Percentiles rank a stretch among this genome's conserved stretches.
phyloP scores from a whole-genome alignment of 1,139 yeast species.

The Pichia sp. region DNA sequence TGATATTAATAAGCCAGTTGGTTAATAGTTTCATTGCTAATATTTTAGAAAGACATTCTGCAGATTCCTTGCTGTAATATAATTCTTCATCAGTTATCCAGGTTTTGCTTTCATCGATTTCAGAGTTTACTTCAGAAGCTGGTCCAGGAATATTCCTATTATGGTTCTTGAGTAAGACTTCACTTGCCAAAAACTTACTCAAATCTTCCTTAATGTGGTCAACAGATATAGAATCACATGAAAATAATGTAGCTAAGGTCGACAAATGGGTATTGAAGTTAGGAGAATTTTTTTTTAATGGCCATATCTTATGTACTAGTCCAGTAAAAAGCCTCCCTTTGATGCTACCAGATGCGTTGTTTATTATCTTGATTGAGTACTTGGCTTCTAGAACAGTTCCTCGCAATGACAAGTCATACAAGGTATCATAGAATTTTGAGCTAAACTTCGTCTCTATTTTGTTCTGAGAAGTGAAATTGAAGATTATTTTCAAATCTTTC shows the following conservation, averaged over 20 bases:
- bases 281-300: conserved; percentile 40
- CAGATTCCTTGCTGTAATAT: conserved; percentile 29
- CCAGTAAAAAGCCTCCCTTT: conserved; percentile 27
- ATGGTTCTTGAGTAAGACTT: conserved; percentile 51
- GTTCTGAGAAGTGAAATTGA: conserved; percentile 46
- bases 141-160: conserved; percentile 26
- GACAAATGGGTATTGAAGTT: conserved; percentile 55
- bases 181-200: conserved; percentile 56
- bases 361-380: conserved; percentile 59
- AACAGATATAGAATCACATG: conserved; percentile 47
- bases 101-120: background rate
- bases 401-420: conserved; percentile 37
- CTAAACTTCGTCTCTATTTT: conserved; percentile 32
- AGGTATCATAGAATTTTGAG: conserved; percentile 20
- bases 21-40: conserved; percentile 57
- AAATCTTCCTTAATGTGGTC: conserved; percentile 48
- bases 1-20: conserved; percentile 44
- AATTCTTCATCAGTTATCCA: conserved; percentile 53
- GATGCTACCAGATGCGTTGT: conserved; percentile 17
- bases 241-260: conserved; percentile 56
- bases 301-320: conserved; percentile 45
- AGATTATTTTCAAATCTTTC: conserved; percentile 52
- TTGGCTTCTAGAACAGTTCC: conserved; percentile 65
- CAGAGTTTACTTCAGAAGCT: background rate
- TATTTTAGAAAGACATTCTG: conserved; percentile 43